Base-by-base conservation (phyloP, 176 grass and related monocot genomes). In the Eragrostis curvula region DNA sequence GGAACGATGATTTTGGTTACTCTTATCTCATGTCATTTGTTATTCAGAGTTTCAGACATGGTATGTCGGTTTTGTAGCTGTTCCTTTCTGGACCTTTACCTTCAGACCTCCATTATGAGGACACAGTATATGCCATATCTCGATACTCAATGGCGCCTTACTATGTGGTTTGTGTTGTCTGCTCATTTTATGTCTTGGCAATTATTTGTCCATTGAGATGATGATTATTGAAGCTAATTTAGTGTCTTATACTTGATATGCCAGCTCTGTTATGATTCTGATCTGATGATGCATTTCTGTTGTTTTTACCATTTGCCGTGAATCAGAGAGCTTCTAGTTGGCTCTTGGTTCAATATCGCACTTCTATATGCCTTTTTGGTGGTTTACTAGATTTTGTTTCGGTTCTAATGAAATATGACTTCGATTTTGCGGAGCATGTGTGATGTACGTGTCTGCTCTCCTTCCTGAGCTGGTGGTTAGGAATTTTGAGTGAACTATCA, bases 1-100 rank as follows among this genome's bases (percentile, higher is more conserved):
- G 49, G 44, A 59, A n/a, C 56, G 73, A 79, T 84, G 28, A 60
- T 74, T 68, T 77, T 68, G 70, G 12, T 80, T 69, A 20, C 23
- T 84, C 24, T 55, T 62, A 39, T 73, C 20, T 12, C n/a, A 3
- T 83, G 57, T 53, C 4, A 47, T 25, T 44, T 79, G 53, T 62
- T 75, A 53, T 85, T 51, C 23, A 15, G 46, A 63, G 41, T 56
- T 42, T 59, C 41, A 67, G 59, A 66, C 68, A 79, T 41, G 68
- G 16, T 67, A 72, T 73, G 46, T 63, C 21, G 20, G 69, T 84
- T 68, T 75, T 51, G 42, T 69, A 80, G 73, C 56, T 73, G 18
- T 68, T 67, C 85, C 46, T 53, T 5, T 23, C 3, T 3, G 58
- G 17, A 62, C 6, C 16, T 80, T 13, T 79, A 67, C 24, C 50